Evolutionary conservation across 164 flowering plant species (phyloP), one percentile per base, ranked within the genome.

Genomic region (Liquidambar formosana): DNA sequence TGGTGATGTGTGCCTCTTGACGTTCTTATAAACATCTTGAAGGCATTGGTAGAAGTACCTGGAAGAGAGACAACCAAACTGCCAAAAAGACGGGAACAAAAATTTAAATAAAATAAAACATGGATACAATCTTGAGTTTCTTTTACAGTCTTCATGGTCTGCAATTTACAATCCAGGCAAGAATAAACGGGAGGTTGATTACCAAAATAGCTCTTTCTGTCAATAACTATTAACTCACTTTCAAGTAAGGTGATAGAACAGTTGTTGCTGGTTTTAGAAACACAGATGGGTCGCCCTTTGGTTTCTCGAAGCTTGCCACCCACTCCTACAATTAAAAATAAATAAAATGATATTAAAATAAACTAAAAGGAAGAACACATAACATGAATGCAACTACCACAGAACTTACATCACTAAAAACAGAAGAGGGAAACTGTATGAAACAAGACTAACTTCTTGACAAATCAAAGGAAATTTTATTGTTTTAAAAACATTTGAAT

Each of bases 301-400:
- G 99, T 82, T 94, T 92, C 88, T 92, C 97, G 79, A 94, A 94
- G 64, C 83, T 84, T 48, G 94, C 95, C 60, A 94, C 97, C 99
- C 97, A 94, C 21, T 79, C 88, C 99, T 92, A 72, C 63, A 76
- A 61, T 46, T 66, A 4, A 49, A 33, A 28, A n/a, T 74, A 67
- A 44, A 52, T 49, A 65, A 8, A 51, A 53, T n/a, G n/a, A n/a
- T n/a, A n/a, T n/a, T n/a, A 53, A 22, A 23, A 33, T 18, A 46
- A 25, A 47, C 8, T 2, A 22, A 12, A 47, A 25, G 5, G 47
- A 67, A 25, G 21, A 41, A 38, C 16, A 44, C n/a, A 23, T 38
- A 9, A 13, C 14, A 11, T 13, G 8, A 33, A 18, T 33, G 60
- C 0, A 51, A 52, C 14, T 27, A 19, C 65, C 4, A 22, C 13